Evolutionary conservation across 495 filamentous ascomycete species (phyloP), one percentile per base, ranked within the genome.

Genomic region (Glarea lozoyensis): DNA sequence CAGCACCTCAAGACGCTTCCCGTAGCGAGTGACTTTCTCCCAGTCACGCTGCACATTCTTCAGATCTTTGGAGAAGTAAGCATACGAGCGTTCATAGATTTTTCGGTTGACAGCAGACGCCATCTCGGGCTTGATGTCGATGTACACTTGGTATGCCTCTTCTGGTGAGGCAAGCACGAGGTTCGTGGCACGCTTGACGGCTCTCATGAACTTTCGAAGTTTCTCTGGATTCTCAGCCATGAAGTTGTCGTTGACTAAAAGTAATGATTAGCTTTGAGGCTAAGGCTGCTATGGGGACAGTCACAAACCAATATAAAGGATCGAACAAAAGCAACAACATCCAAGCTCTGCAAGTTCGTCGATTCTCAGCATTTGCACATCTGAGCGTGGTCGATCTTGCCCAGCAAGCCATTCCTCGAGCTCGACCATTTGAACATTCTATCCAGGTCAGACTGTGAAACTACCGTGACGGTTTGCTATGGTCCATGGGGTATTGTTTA

Each of bases 291-390:
- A 18, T 9, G 0, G 32, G 37, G 10, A n/a, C 7, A n/a, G 22
- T 7, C 22, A 18, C 47, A 39, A 62, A 55, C 66, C 66, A 40
- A 84, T 84, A 68, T 84, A 84, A 31, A 84, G 66, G 56, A 83
- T 81, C 1, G 75, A 77, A 64, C 78, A 82, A 71, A 82, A 83
- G 67, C 79, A 84, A 72, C 80, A 83, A 65, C 80, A 83, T 42
- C 80, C 79, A 21, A 82, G 61, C 57, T 81, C 76, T 44, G 79
- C 79, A 32, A 84, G 76, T 63, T 83, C 69, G 62, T 82, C 79
- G 56, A 84, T 83, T 55, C 79, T 77, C 16, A 83, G 70, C 78
- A 83, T 84, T 60, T 82, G 76, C 3, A 84, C 79, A 53, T 77
- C 79, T 32, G 60, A 63, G 53, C 68, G 72, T 37, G 74, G 70